Evolutionary conservation across 331 rosid genomes (phyloP), one percentile per base, ranked within the genome.

Genomic region (Malus hybrid): DNA sequence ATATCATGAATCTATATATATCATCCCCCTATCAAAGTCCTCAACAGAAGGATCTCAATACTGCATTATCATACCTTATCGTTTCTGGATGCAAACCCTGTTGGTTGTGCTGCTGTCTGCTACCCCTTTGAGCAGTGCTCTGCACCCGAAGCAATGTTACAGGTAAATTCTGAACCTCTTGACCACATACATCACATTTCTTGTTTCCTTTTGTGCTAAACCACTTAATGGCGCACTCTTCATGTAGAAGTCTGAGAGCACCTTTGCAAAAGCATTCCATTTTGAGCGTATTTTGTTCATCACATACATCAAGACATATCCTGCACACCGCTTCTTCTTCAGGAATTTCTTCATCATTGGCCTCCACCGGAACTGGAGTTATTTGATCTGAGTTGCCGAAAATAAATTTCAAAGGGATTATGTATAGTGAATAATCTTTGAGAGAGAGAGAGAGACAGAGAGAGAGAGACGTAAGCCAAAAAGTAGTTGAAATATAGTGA

Each of bases 181-280:
- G 86, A 64, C 89, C 80, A 81, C 99, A 94, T 22, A 94, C 95
- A 52, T 94, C 99, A 69, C 99, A 94, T 69, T 73, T 85, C 88
- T 85, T 94, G 88, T 84, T 92, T 76, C 99, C 97, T 83, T 80
- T 94, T 48, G 82, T 80, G 85, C 80, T 92, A 82, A 94, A 92
- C 97, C 99, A 94, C 87, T 86, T 88, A 62, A 92, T 83, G 57
- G 87, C 86, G 82, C 99, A 94, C 76, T 89, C 90, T 85, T 87
- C 95, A 79, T 94, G 99, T 64, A 89, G 89, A 80, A 94, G 89
- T 76, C 85, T 89, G 76, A 94, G 92, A 80, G 82, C 97, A 76
- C 99, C 99, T 83, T 94, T 94, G 88, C 99, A 94, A 79, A 91
- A 81, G 85, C 99, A 94, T 85, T 94, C 99, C 97, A 94, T 89